Evolutionary conservation across 495 filamentous ascomycete species (phyloP).

Genomic region (Cercophora samala): DNA sequence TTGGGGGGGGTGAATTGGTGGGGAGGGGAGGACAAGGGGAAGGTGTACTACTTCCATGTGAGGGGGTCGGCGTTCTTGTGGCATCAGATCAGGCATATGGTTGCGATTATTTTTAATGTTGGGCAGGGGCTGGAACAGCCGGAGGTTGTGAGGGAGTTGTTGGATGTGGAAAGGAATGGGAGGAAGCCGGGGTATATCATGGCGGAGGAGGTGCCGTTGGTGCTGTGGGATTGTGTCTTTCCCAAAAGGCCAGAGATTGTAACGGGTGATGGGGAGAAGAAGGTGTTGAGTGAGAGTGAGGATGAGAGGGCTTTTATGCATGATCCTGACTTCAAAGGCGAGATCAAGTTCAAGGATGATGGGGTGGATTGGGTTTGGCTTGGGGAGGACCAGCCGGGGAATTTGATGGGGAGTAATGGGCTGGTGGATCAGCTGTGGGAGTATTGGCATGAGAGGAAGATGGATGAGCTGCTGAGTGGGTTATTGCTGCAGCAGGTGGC

Average conservation of each 20-base stretch:
- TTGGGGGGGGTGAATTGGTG: constrained; percentile 45
- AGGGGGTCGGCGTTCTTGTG: constrained; percentile 93
- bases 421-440: constrained; percentile 74
- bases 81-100: constrained; percentile 96
- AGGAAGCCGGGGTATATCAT: constrained; percentile 80
- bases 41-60: constrained; percentile 81
- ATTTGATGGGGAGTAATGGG: constrained; percentile 58
- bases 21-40: constrained; percentile 39
- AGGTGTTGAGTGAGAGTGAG: not conserved
- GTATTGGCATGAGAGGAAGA: constrained; percentile 76
- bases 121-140: constrained; percentile 84
- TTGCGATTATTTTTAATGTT: constrained; percentile 81
- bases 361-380: constrained; percentile 76
- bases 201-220: constrained; percentile 82
- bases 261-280: not conserved
- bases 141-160: constrained; percentile 62
- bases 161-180: constrained; percentile 68
- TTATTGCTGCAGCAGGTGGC: constrained; percentile 62
- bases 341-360: constrained; percentile 51
- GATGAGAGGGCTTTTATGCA: constrained; percentile 23
- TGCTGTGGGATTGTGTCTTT: constrained; percentile 94
- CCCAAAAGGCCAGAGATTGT: constrained; percentile 43
- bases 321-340: constrained; percentile 40
- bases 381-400: constrained; percentile 52
- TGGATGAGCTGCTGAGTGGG: constrained; percentile 78